Conservation (phyloP, 139 green algal species). For the Coelastrella sp. region DNA sequence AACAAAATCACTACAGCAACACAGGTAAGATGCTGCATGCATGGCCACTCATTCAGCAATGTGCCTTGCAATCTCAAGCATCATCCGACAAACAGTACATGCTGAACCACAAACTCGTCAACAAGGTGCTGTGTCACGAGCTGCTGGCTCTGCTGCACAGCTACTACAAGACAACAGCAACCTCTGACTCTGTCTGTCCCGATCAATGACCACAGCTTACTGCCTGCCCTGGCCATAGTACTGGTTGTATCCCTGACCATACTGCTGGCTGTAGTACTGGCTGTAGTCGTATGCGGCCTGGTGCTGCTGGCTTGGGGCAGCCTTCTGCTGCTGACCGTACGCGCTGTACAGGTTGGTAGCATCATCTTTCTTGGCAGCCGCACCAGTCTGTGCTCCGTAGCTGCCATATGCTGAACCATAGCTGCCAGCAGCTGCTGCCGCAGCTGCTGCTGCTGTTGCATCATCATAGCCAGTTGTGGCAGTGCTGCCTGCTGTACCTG, state of each 20-base stretch:
- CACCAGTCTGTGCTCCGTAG: slow-evolving; percentile 5
- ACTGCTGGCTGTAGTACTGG: slow-evolving; percentile 13
- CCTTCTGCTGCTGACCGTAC: slow-evolving; percentile 26
- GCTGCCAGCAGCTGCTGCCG: not conserved
- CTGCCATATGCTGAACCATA: slow-evolving; percentile 33
- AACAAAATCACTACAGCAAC: no score
- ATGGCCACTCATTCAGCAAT: no score
- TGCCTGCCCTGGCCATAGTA: slow-evolving; percentile 42
- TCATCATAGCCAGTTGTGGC: slow-evolving; percentile 39
- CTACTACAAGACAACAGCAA: not conserved
- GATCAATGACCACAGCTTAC: not conserved
- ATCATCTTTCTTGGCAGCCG: slow-evolving; percentile 14
- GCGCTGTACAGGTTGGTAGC: slow-evolving; percentile 26
- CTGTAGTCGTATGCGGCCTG: slow-evolving; percentile 26
- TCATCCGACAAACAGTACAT: no score
- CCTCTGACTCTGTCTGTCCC: no score
- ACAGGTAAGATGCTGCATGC: no score
- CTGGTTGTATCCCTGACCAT: slow-evolving; percentile 3
- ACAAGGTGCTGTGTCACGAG: no score
- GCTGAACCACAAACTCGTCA: no score
- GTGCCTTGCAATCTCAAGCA: no score
- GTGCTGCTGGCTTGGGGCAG: slow-evolving; percentile 4
- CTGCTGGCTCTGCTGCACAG: slow-evolving; percentile 27
- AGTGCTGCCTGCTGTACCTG: not conserved
- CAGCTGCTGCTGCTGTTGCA: slow-evolving; percentile 13